A percentile compares a stretch with the other conserved stretches of the same genome.
These are phyloP conservation scores for Lomentospora prolificans DNA, from an alignment of 2,329 filamentous ascomycete species.

Conservation along the genomic window DNA sequence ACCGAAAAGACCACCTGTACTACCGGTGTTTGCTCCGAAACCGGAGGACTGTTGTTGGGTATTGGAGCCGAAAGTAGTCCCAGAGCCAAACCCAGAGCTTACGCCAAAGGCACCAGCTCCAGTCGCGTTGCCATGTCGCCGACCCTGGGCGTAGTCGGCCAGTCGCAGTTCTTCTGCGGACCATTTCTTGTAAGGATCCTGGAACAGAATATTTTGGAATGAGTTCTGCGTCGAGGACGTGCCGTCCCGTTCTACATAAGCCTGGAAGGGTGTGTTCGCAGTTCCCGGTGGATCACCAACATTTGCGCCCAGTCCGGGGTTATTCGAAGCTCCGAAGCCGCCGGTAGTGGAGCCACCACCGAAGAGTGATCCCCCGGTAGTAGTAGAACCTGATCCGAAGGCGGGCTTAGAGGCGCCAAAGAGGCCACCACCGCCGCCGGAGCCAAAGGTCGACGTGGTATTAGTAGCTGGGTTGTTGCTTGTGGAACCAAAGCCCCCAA, in stretches of 20 bases:
- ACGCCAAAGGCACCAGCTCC: slow-evolving; percentile 80
- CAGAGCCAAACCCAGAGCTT: slow-evolving; percentile 34
- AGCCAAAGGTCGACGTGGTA: slow-evolving; percentile 29
- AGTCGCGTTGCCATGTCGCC: slow-evolving; percentile 71
- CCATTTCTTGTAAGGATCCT: slow-evolving; percentile 76
- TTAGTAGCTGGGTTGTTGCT: slow-evolving; percentile 19
- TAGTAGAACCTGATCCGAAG: slow-evolving; percentile 35
- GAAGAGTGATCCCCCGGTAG: slow-evolving; percentile 35
- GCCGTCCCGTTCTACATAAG: slow-evolving; percentile 64
- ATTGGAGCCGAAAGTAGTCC: slow-evolving; percentile 39
- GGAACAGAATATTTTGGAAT: slow-evolving; percentile 73
- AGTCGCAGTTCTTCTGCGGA: slow-evolving; percentile 78
- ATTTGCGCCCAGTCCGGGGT: slow-evolving; percentile 40
- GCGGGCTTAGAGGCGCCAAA: slow-evolving; percentile 40
- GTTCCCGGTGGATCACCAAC: slow-evolving; percentile 59
- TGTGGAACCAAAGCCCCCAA: slow-evolving; percentile 30
- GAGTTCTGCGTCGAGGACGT: slow-evolving; percentile 45
- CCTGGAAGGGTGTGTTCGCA: slow-evolving; percentile 55
- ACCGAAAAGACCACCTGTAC: slow-evolving; percentile 32
- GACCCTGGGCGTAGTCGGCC: slow-evolving; percentile 80
- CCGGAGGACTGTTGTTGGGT: slow-evolving; percentile 16
- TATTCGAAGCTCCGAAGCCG: slow-evolving; percentile 32
- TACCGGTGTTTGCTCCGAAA: slow-evolving; percentile 31
- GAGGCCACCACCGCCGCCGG: slow-evolving; percentile 34
- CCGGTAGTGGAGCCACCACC: slow-evolving; percentile 29